Evolutionary conservation across 495 filamentous ascomycete genomes (phyloP).

Genomic region (Neurospora cerealis): DNA sequence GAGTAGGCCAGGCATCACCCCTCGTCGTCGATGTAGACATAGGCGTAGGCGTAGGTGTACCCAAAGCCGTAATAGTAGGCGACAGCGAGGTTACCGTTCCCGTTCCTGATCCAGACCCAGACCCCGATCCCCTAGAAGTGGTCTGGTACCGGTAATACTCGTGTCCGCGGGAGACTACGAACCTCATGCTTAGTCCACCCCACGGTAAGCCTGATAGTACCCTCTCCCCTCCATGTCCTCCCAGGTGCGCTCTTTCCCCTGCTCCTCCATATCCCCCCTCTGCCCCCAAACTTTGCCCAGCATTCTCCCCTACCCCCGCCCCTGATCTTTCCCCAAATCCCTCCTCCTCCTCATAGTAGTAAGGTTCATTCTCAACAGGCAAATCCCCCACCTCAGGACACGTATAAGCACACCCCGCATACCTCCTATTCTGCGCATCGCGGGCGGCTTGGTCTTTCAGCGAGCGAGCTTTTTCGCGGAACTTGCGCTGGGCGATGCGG

Average conservation of each 20-base stretch:
- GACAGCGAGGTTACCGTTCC: neutral
- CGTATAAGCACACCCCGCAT: slow-evolving; percentile 46
- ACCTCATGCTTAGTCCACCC: slow-evolving; percentile 48
- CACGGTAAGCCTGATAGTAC: slow-evolving; percentile 50
- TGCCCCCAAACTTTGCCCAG: no score
- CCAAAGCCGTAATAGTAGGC: neutral
- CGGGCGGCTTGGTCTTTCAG: slow-evolving; percentile 48
- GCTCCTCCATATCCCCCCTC: neutral
- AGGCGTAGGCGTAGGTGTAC: neutral
- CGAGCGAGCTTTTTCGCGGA: slow-evolving; percentile 49
- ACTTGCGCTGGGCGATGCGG: slow-evolving; percentile 51
- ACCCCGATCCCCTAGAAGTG: neutral
- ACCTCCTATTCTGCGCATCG: slow-evolving; percentile 44
- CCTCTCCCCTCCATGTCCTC: neutral
- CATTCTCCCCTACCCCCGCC: no score
- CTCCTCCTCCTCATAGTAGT: neutral
- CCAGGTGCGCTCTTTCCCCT: neutral
- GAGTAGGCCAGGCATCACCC: neutral
- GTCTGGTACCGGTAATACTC: neutral
- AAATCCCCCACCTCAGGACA: slow-evolving; percentile 38
- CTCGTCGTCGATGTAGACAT: neutral
- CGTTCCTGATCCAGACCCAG: neutral
- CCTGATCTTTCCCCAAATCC: neutral
- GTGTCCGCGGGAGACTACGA: slow-evolving; percentile 45
- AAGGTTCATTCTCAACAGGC: slow-evolving; percentile 28